Base-by-base conservation (phyloP, 2,329 filamentous ascomycete genomes). In the Alternaria sp. region DNA sequence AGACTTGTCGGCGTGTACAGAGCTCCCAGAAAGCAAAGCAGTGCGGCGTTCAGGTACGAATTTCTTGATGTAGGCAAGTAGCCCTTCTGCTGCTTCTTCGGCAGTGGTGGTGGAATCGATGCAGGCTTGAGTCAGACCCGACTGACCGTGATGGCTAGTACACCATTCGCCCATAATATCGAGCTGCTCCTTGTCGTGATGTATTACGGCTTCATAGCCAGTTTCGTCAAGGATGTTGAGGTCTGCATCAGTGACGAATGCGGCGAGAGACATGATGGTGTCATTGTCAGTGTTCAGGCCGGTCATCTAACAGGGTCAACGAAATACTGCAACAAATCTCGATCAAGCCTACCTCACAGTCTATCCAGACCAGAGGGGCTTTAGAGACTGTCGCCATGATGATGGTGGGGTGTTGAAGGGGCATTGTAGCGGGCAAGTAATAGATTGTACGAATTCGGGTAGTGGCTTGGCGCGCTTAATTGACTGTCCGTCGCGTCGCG, bases 121-220 rank as follows among this genome's bases (percentile, higher is more conserved):
- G 57, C 93, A 93, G 15, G 90, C 89, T 52, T 87, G 86, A 0
- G 92, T 96, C 58, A 99, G 87, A 10, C 96, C 96, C n/a, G 90
- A 93, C 57, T 87, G 82, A 71, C 86, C 88, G 80, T 98, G 96
- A 52, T 92, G 94, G 56, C 84, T 83, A 54, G 87, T 91, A 81
- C 96, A 98, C 96, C 96, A 99, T 55, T 90, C 89, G 71, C 91
- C 92, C 90, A 99, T 98, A 74, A 84, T 80, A 74, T 90, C 89
- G 72, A 98, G 88, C 45, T 88, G 86, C 57, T 88, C 84, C 73
- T 89, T 84, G 1, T 89, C 84, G 72, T 92, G 92, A 77, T 95
- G 90, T 61, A 99, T 87, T 49, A 95, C 85, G 26, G 87, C 87
- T 74, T 96, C 92, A 85, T 91, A 97, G 69, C 95, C 95, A 30